Conservation (phyloP, 495 filamentous ascomycete genomes). For the Penicillium nucicola region DNA sequence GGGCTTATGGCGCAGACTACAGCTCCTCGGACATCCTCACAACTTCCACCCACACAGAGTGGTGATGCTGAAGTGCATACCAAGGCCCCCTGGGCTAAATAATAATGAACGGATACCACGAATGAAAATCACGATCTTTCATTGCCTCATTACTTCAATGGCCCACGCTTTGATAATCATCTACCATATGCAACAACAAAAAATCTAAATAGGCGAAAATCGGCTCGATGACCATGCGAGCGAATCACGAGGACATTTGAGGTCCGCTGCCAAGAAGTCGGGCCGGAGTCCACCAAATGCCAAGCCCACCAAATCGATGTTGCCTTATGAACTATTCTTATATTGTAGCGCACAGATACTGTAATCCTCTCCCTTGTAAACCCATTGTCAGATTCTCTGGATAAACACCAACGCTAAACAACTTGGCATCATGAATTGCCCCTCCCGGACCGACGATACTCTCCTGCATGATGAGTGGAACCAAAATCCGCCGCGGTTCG, state of each 20-base stretch:
- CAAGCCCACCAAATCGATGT: conserved; percentile 8
- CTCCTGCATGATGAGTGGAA: conserved; percentile 47
- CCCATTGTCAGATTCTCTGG: background rate
- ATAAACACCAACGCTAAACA: no score
- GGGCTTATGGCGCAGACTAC: conserved; percentile 41
- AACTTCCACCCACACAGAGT: conserved; percentile 18
- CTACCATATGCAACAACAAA: no score
- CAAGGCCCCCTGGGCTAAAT: conserved; percentile 45
- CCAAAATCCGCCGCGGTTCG: conserved; percentile 49
- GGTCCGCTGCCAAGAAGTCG: conserved; percentile 9
- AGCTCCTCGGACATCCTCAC: conserved; percentile 42
- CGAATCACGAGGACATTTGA: background rate
- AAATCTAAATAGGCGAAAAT: background rate
- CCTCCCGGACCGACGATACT: conserved; percentile 52
- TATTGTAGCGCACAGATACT: background rate
- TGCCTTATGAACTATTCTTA: conserved; percentile 2
- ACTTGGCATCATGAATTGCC: conserved; percentile 50
- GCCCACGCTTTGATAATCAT: no score
- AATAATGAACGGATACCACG: background rate
- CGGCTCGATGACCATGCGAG: background rate
- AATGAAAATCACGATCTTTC: background rate
- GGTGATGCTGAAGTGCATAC: conserved; percentile 25
- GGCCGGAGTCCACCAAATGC: conserved; percentile 6
- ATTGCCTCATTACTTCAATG: no score
- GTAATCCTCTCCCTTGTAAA: background rate